Evolutionary conservation across 75 land plant species (phyloP).

Genomic region (Larix kaempferi): DNA sequence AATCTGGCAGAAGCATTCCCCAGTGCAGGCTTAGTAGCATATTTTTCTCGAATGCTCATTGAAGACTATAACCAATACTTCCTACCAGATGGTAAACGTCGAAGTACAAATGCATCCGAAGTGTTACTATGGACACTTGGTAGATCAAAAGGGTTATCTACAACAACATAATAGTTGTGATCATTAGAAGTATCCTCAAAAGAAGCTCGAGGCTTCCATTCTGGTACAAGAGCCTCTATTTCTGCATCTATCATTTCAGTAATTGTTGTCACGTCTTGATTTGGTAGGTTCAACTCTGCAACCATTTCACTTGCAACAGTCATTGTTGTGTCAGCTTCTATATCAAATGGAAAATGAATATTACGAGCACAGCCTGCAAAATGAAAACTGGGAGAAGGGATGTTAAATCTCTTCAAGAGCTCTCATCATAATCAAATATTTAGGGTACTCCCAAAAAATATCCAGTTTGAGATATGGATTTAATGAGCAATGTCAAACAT

Average conservation of each 20-base stretch:
- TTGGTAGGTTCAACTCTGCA: constrained; percentile 47
- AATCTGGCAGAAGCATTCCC: not conserved
- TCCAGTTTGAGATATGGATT: not conserved
- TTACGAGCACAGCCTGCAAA: constrained; percentile 45
- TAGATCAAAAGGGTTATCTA: constrained; percentile 3
- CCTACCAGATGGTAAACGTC: constrained; percentile 11
- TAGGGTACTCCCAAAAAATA: not conserved
- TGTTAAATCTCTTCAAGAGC: not conserved
- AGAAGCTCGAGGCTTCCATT: constrained; percentile 48
- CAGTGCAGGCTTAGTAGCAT: constrained; percentile 1
- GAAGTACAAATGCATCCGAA: not conserved
- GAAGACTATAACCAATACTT: constrained; percentile 11
- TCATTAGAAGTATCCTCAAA: constrained; percentile 29
- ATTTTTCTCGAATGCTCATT: not conserved
- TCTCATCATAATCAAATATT: not conserved
- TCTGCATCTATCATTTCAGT: constrained; percentile 56
- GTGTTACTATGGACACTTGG: not conserved
- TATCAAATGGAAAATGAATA: constrained; percentile 59
- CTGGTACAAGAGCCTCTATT: constrained; percentile 41
- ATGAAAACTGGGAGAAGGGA: not conserved
- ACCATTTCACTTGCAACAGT: constrained; percentile 63
- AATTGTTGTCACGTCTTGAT: constrained; percentile 54
- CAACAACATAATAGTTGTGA: constrained; percentile 4
- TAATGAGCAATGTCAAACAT: not conserved
- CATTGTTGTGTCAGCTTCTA: constrained; percentile 52